Evolutionary conservation across 202 grass and related monocot genomes (phyloP).

Genomic region (Digitaria exilis): DNA sequence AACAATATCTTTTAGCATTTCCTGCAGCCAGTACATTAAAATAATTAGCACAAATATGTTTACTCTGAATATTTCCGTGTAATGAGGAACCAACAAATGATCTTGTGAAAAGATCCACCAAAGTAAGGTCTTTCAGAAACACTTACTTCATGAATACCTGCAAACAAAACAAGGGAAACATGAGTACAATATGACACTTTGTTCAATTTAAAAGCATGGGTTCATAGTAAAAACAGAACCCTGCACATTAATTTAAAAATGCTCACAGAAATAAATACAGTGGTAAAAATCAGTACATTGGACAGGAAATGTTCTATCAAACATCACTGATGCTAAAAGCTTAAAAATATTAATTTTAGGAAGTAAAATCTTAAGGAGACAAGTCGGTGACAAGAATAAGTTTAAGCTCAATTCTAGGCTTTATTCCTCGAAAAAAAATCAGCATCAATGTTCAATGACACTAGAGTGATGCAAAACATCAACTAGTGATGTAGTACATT

Average conservation of each 20-base stretch:
- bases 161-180: constrained; percentile 44
- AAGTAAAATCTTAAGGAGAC: not conserved
- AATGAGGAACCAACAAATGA: not conserved
- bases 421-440: not conserved
- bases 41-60: not conserved
- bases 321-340: not conserved
- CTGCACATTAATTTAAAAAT: not conserved
- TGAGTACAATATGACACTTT: not conserved
- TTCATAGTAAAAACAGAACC: constrained; percentile 16
- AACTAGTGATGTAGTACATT: too few species aligned
- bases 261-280: not conserved
- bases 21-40: constrained; percentile 51
- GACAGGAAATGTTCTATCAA: not conserved
- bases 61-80: not conserved
- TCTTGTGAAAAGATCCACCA: not conserved
- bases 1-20: constrained; percentile 97
- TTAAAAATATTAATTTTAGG: not conserved
- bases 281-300: not conserved
- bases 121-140: not conserved
- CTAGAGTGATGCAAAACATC: too few species aligned
- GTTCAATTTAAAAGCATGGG: not conserved
- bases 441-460: not conserved
- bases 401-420: not conserved
- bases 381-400: not conserved
- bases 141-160: constrained; percentile 99